These are phyloP conservation scores for Coemansia sp. DNA, from an alignment of 192 early-diverging fungal genomes.

Conservation along the genomic window DNA sequence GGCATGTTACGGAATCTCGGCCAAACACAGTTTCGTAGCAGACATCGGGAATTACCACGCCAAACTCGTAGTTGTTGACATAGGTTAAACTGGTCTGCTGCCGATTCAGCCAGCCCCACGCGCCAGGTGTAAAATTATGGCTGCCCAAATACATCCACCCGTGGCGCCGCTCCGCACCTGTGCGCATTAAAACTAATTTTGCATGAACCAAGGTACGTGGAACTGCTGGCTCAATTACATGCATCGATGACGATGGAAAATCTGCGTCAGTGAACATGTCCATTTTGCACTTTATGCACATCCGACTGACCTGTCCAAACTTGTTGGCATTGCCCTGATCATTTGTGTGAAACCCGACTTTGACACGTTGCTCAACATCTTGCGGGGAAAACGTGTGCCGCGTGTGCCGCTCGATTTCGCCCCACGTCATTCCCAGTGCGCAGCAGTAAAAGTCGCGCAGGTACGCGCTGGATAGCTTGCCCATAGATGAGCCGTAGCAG, in stretches of 20 bases:
- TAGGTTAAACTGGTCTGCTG: background rate
- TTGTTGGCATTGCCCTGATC: constrained; percentile 21
- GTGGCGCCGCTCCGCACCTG: background rate
- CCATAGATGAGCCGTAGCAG: constrained; percentile 49
- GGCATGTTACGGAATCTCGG: constrained; percentile 24
- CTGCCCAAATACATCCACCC: constrained; percentile 50
- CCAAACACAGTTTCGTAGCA: constrained; percentile 22
- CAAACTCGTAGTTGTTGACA: constrained; percentile 51
- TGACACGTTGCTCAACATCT: background rate
- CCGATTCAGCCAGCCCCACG: constrained; percentile 23
- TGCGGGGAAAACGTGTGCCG: background rate
- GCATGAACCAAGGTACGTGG: constrained; percentile 19
- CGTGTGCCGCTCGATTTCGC: background rate
- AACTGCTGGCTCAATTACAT: constrained; percentile 19
- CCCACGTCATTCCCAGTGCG: constrained; percentile 10
- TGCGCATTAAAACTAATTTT: constrained; percentile 26
- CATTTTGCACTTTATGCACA: constrained; percentile 17
- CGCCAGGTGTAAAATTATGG: constrained; percentile 45
- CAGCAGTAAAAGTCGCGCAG: constrained; percentile 23
- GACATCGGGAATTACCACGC: constrained; percentile 25
- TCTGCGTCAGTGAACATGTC: constrained; percentile 4
- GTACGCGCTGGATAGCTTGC: constrained; percentile 11
- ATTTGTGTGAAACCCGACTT: constrained; percentile 38
- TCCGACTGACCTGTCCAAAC: constrained; percentile 7
- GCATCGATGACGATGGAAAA: constrained; percentile 12